phyloP scores from a whole-genome alignment of 1,284 basidiomycete species.

The Ustilago lituana region DNA sequence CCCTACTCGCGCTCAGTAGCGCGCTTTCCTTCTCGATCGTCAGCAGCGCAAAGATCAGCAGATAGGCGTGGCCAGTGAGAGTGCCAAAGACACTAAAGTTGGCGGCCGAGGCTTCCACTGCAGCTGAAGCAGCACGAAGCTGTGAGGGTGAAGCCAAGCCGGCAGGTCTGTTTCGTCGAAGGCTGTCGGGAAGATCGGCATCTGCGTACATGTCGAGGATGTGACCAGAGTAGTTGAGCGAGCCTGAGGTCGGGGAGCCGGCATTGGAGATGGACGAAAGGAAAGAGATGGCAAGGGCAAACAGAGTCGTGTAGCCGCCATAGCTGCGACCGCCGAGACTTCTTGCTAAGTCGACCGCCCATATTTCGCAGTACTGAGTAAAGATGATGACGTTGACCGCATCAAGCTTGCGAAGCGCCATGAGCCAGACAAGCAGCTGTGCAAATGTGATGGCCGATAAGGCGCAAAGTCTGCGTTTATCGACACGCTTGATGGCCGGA shows the following conservation, averaged over 20 bases:
- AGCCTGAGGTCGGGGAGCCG: slow-evolving; percentile 4
- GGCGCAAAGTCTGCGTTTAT: slow-evolving; percentile 43
- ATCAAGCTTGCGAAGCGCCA: slow-evolving; percentile 57
- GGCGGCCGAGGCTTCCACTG: slow-evolving; percentile 36
- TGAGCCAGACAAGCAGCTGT: slow-evolving; percentile 61
- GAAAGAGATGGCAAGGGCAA: slow-evolving; percentile 55
- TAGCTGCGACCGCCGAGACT: slow-evolving; percentile 39
- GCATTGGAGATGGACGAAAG: slow-evolving; percentile 40
- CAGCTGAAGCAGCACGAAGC: slow-evolving; percentile 25
- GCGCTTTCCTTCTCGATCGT: slow-evolving; percentile 60
- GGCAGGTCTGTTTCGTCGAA: slow-evolving; percentile 39
- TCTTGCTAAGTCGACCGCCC: slow-evolving; percentile 60
- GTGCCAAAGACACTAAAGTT: slow-evolving; percentile 47
- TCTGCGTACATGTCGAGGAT: slow-evolving; percentile 42
- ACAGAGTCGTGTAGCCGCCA: slow-evolving; percentile 54
- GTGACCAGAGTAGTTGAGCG: slow-evolving; percentile 15
- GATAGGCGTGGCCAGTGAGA: slow-evolving; percentile 48
- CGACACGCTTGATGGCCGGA: slow-evolving; percentile 38
- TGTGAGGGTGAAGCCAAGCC: slow-evolving; percentile 47
- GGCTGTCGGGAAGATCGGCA: slow-evolving; percentile 47
- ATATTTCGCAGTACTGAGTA: slow-evolving; percentile 65
- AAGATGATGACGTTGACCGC: slow-evolving; percentile 62
- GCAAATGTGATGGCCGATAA: slow-evolving; percentile 50
- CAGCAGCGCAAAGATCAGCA: slow-evolving; percentile 56
- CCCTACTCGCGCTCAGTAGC: slow-evolving; percentile 40